A percentile compares a stretch with the other conserved stretches of the same genome.
phyloP scores from a whole-genome alignment of 2,329 filamentous ascomycete genomes.

The Fusarium metavorans region DNA sequence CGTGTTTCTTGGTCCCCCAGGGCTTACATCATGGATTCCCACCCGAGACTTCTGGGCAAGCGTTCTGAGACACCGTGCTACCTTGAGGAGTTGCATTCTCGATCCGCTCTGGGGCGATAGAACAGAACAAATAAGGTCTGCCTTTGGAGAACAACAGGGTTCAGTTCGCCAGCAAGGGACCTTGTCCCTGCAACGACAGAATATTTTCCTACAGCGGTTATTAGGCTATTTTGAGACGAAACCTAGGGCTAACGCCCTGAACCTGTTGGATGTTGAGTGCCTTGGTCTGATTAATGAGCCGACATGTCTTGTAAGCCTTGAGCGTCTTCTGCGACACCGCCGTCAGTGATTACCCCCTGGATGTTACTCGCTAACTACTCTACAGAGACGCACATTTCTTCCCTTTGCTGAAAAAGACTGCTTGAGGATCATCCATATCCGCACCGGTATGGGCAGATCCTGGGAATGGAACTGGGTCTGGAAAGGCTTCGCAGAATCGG shows the following conservation, averaged over 20 bases:
- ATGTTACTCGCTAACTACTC: not conserved
- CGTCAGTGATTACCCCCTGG: not conserved
- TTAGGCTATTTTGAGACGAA: not conserved
- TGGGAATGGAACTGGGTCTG: not conserved
- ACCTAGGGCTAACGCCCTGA: not conserved
- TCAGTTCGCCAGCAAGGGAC: too few species aligned
- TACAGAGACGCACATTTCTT: not conserved
- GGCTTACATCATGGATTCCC: too few species aligned
- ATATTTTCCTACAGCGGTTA: not conserved
- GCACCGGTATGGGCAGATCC: not conserved
- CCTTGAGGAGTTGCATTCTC: too few species aligned
- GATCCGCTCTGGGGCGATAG: too few species aligned
- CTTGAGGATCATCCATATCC: not conserved
- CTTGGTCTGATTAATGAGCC: not conserved
- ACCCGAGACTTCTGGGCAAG: too few species aligned
- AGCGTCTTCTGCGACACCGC: not conserved
- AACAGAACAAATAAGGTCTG: too few species aligned
- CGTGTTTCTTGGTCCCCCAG: too few species aligned
- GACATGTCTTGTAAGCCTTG: not conserved
- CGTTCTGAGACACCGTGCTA: too few species aligned
- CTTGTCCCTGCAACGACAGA: not conserved
- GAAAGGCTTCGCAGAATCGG: not conserved
- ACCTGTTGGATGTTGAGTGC: not conserved
- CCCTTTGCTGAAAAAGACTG: not conserved
- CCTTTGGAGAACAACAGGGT: too few species aligned